Evolutionary conservation across 768 basidiomycete genomes (phyloP).

Genomic region (Leccinum pellstonianum): DNA sequence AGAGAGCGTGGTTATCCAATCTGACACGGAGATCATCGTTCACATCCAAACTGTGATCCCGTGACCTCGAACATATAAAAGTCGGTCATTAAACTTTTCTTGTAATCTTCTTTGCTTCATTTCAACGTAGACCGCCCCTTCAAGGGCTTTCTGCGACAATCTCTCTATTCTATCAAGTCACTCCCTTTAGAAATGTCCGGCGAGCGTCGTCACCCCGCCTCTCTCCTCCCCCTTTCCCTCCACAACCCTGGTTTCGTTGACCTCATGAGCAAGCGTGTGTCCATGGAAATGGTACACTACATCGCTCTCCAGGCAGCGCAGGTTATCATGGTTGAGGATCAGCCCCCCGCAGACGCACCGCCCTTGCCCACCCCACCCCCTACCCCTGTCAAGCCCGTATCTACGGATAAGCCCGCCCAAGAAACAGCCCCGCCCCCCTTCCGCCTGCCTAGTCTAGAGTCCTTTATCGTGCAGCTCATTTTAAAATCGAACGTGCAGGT

Average conservation of each 20-base stretch:
- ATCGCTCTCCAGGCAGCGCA: constrained; percentile 76
- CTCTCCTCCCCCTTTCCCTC: constrained; percentile 69
- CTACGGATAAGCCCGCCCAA: constrained; percentile 33
- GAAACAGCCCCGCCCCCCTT: constrained; percentile 24
- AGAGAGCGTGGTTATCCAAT: constrained; percentile 64
- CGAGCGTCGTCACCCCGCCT: constrained; percentile 65
- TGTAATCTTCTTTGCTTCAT: constrained; percentile 16
- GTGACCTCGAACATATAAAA: constrained; percentile 26
- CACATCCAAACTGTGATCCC: constrained; percentile 14
- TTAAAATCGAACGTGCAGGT: constrained; percentile 85
- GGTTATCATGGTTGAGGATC: constrained; percentile 70
- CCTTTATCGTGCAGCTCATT: constrained; percentile 83
- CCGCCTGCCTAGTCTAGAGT: constrained; percentile 66
- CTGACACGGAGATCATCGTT: constrained; percentile 22
- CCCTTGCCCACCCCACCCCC: constrained; percentile 65
- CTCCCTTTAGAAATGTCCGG: constrained; percentile 35
- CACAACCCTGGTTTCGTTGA: constrained; percentile 82
- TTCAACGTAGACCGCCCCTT: constrained; percentile 1
- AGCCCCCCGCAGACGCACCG: constrained; percentile 31
- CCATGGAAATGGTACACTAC: constrained; percentile 82
- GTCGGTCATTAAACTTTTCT: neutral
- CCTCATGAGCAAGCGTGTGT: constrained; percentile 75
- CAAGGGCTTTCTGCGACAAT: constrained; percentile 16
- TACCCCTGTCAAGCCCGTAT: constrained; percentile 52
- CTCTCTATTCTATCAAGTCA: constrained; percentile 29